phyloP scores from a whole-genome alignment of 208 protist species.

The Tritrichomonas foetus region DNA sequence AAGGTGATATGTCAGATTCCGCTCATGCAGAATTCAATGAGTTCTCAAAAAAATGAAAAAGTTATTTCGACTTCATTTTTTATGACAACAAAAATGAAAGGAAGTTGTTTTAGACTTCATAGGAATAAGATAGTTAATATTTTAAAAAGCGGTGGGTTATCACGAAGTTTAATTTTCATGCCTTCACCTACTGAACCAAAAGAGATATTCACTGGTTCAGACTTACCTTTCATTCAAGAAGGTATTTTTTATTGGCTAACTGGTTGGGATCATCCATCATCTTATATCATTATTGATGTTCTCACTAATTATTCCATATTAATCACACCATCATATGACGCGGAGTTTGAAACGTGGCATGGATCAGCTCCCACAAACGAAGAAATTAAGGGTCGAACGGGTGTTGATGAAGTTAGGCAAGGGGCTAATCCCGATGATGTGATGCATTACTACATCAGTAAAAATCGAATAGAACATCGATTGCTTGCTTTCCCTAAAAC shows the following conservation, averaged over 20 bases:
- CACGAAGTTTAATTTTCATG: background rate
- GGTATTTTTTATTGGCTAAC: background rate
- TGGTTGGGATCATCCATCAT: background rate
- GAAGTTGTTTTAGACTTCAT: background rate
- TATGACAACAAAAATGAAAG: background rate
- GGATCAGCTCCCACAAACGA: background rate
- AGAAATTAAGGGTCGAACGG: background rate
- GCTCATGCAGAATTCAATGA: too few species aligned
- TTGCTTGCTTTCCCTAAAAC: too few species aligned
- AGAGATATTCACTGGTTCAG: background rate
- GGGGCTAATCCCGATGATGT: background rate
- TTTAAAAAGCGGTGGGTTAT: background rate
- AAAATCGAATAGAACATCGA: too few species aligned
- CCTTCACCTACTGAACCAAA: background rate
- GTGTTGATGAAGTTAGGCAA: background rate
- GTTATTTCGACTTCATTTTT: too few species aligned
- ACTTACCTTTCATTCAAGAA: constrained; percentile 22
- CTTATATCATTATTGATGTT: background rate
- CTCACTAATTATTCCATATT: background rate
- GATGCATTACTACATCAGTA: background rate
- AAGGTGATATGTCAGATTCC: too few species aligned
- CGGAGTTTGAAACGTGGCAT: background rate
- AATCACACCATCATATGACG: background rate
- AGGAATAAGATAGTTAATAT: background rate
- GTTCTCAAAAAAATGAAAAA: too few species aligned